Base-by-base conservation (phyloP, 164 flowering plant species). In the Vitis riparia region DNA sequence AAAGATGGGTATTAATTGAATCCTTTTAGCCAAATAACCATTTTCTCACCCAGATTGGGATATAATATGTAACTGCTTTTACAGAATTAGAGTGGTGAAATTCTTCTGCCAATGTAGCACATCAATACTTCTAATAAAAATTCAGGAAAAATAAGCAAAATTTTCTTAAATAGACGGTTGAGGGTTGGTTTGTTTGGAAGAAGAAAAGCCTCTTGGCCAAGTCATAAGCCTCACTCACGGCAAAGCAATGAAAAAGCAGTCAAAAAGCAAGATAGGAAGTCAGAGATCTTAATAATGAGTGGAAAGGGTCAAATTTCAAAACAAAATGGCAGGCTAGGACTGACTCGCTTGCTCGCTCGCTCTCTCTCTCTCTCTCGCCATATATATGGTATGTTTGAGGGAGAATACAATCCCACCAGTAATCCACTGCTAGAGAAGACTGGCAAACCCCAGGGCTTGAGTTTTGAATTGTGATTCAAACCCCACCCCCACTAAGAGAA, bases 211-310 rank as follows among this genome's bases (percentile, higher is more conserved):
- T 11, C 0, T 37, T 37, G 44, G 7, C 44, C 44, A 37, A 37
- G 44, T 37, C 44, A 37, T 37, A 3, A 27, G 9, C 57, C 68
- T 23, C 68, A 19, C 68, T 23, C 68, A 19, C 44, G 9, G 13
- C 56, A 55, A 64, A 65, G 55, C 68, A 27, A 51, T 51, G 57
- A 55, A 66, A 55, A 66, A 55, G 49, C 47, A 66, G 69, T 66
- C 60, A 53, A 66, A 65, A 23, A 9, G 29, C 51, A 48, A 32
- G 10, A 16, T 47, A 5, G 55, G 3, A 50, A 12, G 49, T 50
- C 67, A 49, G 50, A 1, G 5, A 53, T 11, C 14, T 13, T n/a
- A 63, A 17, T n/a, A 11, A 48, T 49, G 30, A 50, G 16, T 9
- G 50, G 50, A 65, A 51, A 14, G 17, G 51, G 23, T 65, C 44